Percentiles rank a stretch among this genome's conserved stretches.
phyloP scores from a whole-genome alignment of 352 stramenopile species.

The Stephanocyclus meneghinianus region DNA sequence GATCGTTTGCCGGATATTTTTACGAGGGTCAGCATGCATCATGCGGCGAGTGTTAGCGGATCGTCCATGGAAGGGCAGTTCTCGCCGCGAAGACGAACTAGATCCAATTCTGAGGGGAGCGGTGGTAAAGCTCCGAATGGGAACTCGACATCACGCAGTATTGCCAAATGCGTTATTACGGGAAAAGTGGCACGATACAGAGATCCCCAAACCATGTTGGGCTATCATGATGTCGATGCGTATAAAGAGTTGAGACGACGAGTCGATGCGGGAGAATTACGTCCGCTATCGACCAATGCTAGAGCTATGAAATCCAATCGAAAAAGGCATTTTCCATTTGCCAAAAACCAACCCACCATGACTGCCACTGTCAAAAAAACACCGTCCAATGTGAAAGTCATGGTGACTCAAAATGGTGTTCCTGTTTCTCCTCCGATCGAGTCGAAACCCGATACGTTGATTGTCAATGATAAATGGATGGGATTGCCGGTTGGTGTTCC shows the following conservation, averaged over 20 bases:
- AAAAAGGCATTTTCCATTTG: slow-evolving; percentile 17
- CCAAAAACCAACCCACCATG: slow-evolving; percentile 24
- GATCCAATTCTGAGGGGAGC: slow-evolving; percentile 9
- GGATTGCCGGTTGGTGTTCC: neutral
- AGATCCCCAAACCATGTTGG: slow-evolving; percentile 70
- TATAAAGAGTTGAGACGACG: slow-evolving; percentile 75
- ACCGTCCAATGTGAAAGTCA: slow-evolving; percentile 23
- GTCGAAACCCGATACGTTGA: neutral
- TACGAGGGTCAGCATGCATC: slow-evolving; percentile 10
- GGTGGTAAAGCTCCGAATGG: neutral
- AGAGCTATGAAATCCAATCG: neutral
- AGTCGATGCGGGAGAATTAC: slow-evolving; percentile 54
- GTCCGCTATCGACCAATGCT: too few species aligned
- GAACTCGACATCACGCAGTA: neutral
- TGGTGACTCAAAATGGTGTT: slow-evolving; percentile 30
- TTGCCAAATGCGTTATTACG: slow-evolving; percentile 72
- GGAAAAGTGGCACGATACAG: slow-evolving; percentile 74
- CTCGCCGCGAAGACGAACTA: neutral
- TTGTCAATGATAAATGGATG: neutral
- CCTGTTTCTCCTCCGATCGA: slow-evolving; percentile 30
- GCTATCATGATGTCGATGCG: slow-evolving; percentile 69
- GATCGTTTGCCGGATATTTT: slow-evolving; percentile 78
- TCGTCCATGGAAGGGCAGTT: neutral
- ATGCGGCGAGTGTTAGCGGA: neutral
- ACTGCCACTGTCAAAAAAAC: slow-evolving; percentile 4